Conservation (phyloP, 257 asterid species). For the Solanum pennellii region DNA sequence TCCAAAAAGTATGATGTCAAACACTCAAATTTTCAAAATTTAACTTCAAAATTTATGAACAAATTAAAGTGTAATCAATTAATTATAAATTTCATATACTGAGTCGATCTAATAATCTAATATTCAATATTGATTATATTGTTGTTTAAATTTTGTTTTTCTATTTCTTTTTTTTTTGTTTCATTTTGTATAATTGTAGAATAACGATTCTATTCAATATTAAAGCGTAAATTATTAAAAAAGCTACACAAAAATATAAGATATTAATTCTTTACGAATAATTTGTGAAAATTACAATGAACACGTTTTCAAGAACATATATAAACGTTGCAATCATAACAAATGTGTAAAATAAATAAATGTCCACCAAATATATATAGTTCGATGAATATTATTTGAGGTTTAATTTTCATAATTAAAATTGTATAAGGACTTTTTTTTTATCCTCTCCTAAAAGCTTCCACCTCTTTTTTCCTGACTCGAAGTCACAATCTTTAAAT, state of each 20-base stretch:
- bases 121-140: not conserved
- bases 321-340: not conserved
- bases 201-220: not conserved
- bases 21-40: no score
- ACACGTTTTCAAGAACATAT: not conserved
- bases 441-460: no score
- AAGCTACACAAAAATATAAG: no score
- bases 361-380: not conserved
- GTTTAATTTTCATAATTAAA: not conserved
- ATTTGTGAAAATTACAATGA: not conserved
- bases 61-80: no score
- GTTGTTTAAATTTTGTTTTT: no score
- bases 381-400: not conserved
- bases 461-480: no score
- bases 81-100: no score
- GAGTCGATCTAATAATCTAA: not conserved
- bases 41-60: not conserved
- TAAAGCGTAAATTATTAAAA: no score
- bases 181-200: not conserved
- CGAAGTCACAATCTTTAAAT: no score
- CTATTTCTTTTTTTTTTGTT: not conserved
- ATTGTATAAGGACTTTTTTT: not conserved
- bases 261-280: not conserved
- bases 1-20: no score
- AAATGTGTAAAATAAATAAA: not conserved